phyloP scores from a whole-genome alignment of 2,329 filamentous ascomycete genomes.

The Colletotrichum truncatum region DNA sequence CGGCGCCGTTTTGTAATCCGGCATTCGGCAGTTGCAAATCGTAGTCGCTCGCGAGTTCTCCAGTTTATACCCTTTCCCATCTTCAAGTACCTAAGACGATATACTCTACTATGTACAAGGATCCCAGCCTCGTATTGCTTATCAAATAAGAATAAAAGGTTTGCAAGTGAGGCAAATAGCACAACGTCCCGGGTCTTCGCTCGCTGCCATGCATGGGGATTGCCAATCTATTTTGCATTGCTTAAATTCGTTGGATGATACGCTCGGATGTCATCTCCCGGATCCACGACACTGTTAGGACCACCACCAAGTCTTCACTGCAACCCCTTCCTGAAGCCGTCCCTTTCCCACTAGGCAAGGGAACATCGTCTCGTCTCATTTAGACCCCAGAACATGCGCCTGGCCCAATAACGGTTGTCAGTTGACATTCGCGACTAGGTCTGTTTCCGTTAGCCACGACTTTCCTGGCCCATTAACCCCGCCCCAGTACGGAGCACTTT shows the following conservation, averaged over 20 bases:
- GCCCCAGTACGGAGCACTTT: background rate
- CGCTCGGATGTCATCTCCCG: conserved; percentile 17
- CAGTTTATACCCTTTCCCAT: background rate
- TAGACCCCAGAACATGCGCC: background rate
- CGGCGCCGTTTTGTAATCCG: background rate
- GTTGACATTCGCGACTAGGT: background rate
- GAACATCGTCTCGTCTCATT: conserved; percentile 17
- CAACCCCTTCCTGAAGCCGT: background rate
- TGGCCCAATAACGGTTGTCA: background rate
- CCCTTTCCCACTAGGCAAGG: background rate
- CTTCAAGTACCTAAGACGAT: background rate
- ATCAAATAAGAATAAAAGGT: background rate
- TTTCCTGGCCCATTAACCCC: conserved; percentile 2
- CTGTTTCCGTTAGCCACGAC: background rate
- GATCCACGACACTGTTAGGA: conserved; percentile 1
- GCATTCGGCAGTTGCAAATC: background rate
- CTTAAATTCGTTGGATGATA: background rate
- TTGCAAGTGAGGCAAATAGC: background rate
- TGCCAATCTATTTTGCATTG: conserved; percentile 8
- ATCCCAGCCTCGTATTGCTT: background rate
- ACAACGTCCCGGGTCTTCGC: conserved; percentile 1
- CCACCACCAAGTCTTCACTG: background rate
- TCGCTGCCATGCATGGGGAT: conserved; percentile 1
- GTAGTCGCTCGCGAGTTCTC: background rate
- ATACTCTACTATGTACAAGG: background rate